Evolutionary conservation across 2,329 filamentous ascomycete species (phyloP), one percentile per base, ranked within the genome.

Genomic region (Parastagonospora nodorum): DNA sequence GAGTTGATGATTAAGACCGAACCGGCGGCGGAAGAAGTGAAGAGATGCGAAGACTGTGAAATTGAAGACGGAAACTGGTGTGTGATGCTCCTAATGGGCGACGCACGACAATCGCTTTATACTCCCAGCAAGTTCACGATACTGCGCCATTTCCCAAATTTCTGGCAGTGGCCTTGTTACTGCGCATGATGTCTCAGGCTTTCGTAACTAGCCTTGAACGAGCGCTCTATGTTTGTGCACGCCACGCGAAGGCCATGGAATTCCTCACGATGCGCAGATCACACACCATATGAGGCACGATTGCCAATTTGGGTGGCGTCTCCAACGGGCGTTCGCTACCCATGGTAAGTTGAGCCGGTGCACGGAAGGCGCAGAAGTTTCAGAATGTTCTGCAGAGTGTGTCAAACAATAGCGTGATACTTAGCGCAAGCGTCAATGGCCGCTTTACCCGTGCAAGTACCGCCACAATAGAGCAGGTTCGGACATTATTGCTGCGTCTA

Each of bases 251-350:
- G 39, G 33, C 37, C 19, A 47, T 19, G 29, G 31, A 31, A 30
- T 42, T 37, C 41, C 42, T 50, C 42, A 48, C 47, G 55, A 58
- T 56, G 53, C 52, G 57, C 45, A 53, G 51, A 56, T 58, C 55
- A 58, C 52, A 60, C 57, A 48, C 32, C 19, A 32, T 8, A 19
- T 15, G 43, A 45, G 43, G 24, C 35, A 32, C 40, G 27, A 14
- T 12, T 38, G 12, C 42, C 42, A 27, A 8, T 9, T 36, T 11
- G 14, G 15, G 24, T 27, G 24, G 19, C 16, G 15, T 37, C 19
- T 19, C 27, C 31, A 19, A 28, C 28, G 45, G 19, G 12, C 30
- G 16, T n/a, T 16, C 9, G 14, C 45, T 15, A 32, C 16, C 16
- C 16, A 40, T 35, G 37, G 37, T 29, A 33, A 30, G 30, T 24